Conservation (phyloP, 495 filamentous ascomycete species). For the Penicillium robsamsonii region DNA sequence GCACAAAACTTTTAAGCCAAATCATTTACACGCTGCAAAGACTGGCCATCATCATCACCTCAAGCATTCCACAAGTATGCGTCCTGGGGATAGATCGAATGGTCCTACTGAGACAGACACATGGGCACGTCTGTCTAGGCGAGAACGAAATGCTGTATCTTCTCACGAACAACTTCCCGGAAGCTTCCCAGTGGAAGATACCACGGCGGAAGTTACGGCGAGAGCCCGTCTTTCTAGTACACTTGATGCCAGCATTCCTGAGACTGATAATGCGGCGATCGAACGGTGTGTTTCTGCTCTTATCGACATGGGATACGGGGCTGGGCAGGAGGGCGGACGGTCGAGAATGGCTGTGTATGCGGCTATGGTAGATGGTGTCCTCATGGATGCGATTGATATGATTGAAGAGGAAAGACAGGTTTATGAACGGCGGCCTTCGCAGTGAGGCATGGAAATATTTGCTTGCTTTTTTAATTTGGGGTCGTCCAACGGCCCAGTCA, state of each 20-base stretch:
- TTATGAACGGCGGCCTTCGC: slow-evolving; percentile 36
- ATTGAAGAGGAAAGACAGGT: slow-evolving; percentile 55
- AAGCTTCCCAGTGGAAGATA: slow-evolving; percentile 33
- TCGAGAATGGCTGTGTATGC: slow-evolving; percentile 52
- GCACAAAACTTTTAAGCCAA: not conserved
- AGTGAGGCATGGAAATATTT: slow-evolving; percentile 10
- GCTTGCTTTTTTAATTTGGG: slow-evolving; percentile 7
- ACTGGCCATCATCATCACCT: not conserved
- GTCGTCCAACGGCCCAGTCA: slow-evolving; percentile 2
- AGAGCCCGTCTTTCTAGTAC: not conserved
- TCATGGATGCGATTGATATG: slow-evolving; percentile 54
- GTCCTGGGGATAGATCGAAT: slow-evolving; percentile 20
- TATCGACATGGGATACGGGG: slow-evolving; percentile 50
- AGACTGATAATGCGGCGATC: slow-evolving; percentile 29
- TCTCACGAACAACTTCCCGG: slow-evolving; percentile 26
- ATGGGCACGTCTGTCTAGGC: slow-evolving; percentile 24
- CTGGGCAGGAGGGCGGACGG: slow-evolving; percentile 38
- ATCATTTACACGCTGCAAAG: slow-evolving; percentile 12
- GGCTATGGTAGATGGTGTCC: slow-evolving; percentile 45
- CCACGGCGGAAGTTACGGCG: slow-evolving; percentile 23
- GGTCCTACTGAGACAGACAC: slow-evolving; percentile 12
- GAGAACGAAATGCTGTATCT: slow-evolving; percentile 17
- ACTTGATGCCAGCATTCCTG: not conserved
- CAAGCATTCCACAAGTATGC: slow-evolving; percentile 26
- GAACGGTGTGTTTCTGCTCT: slow-evolving; percentile 48